Percentiles rank a stretch among this genome's conserved stretches.
These are phyloP conservation scores for Trichosporon ovoides DNA, from an alignment of 1,284 basidiomycete genomes.

Conservation along the genomic window DNA sequence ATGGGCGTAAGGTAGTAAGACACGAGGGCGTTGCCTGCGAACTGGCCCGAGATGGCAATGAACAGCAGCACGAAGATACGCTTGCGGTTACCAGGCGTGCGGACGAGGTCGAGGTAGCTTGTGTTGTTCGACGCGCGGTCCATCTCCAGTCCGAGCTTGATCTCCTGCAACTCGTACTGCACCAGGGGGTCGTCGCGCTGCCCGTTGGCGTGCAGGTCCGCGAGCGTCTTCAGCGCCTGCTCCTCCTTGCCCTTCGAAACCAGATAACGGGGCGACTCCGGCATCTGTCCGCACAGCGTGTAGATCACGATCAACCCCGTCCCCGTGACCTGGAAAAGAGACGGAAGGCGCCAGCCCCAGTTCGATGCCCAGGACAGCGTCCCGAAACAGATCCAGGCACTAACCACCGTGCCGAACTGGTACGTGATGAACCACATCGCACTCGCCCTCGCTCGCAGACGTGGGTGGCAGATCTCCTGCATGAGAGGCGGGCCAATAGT, in stretches of 20 bases:
- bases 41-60: slow-evolving; percentile 54
- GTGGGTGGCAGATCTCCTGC: slow-evolving; percentile 54
- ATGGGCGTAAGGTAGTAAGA: slow-evolving; percentile 67
- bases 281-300: slow-evolving; percentile 52
- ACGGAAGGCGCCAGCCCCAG: slow-evolving; percentile 54
- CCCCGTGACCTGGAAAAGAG: slow-evolving; percentile 58
- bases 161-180: slow-evolving; percentile 46
- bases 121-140: not conserved
- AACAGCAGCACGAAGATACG: slow-evolving; percentile 52
- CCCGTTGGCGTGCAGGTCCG: slow-evolving; percentile 34
- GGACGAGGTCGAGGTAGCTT: slow-evolving; percentile 25
- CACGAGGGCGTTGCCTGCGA: slow-evolving; percentile 64
- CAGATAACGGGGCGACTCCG: slow-evolving; percentile 59
- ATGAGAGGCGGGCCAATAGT: slow-evolving; percentile 7
- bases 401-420: slow-evolving; percentile 56
- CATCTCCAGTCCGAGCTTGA: slow-evolving; percentile 22
- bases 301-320: slow-evolving; percentile 2
- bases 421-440: slow-evolving; percentile 54
- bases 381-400: slow-evolving; percentile 26
- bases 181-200: slow-evolving; percentile 17
- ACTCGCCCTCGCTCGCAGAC: slow-evolving; percentile 60
- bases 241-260: slow-evolving; percentile 54
- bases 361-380: slow-evolving; percentile 15
- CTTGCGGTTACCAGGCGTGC: slow-evolving; percentile 46
- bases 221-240: slow-evolving; percentile 52